A percentile compares a stretch with the other conserved stretches of the same genome.
Conservation (phyloP, 2,329 filamentous ascomycete species). For the Epichloe gansuensis region DNA sequence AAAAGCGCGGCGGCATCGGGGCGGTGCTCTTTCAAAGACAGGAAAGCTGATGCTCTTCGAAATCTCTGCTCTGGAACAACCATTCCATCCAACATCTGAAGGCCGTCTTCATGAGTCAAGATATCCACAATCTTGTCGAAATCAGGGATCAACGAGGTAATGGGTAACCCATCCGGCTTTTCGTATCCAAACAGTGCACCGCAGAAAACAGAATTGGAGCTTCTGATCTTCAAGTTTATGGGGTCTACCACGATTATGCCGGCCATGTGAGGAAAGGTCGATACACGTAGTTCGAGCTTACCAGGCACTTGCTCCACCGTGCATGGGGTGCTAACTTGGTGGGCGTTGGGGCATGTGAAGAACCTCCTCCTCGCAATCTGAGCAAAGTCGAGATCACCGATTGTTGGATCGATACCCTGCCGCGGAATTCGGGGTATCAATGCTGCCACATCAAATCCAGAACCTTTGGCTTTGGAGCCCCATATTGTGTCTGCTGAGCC, state of each 20-base stretch:
- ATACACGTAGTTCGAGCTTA: conserved; percentile 64
- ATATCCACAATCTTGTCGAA: conserved; percentile 77
- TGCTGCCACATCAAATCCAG: conserved; percentile 61
- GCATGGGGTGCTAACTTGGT: conserved; percentile 70
- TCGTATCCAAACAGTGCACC: conserved; percentile 84
- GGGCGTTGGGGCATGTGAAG: conserved; percentile 72
- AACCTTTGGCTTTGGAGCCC: conserved; percentile 54
- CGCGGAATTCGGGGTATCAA: conserved; percentile 75
- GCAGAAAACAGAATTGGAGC: conserved; percentile 90
- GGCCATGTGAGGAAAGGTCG: conserved; percentile 93
- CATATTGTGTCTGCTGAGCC: conserved; percentile 82
- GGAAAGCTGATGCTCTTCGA: conserved; percentile 70
- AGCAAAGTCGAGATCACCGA: conserved; percentile 65
- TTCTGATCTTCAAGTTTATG: conserved; percentile 64
- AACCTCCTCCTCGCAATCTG: conserved; percentile 59
- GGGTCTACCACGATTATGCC: conserved; percentile 91
- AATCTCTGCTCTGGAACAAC: conserved; percentile 96
- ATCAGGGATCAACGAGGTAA: conserved; percentile 70
- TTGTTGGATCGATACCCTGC: conserved; percentile 55
- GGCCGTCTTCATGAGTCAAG: conserved; percentile 73
- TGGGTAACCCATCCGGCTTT: conserved; percentile 64
- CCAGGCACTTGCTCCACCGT: conserved; percentile 62
- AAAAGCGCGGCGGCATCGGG: conserved; percentile 69
- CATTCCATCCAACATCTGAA: conserved; percentile 80
- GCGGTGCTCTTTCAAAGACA: conserved; percentile 72